These are phyloP conservation scores for Acacia melanoxylon DNA, from an alignment of 306 rosid genomes.

Conservation along the genomic window DNA sequence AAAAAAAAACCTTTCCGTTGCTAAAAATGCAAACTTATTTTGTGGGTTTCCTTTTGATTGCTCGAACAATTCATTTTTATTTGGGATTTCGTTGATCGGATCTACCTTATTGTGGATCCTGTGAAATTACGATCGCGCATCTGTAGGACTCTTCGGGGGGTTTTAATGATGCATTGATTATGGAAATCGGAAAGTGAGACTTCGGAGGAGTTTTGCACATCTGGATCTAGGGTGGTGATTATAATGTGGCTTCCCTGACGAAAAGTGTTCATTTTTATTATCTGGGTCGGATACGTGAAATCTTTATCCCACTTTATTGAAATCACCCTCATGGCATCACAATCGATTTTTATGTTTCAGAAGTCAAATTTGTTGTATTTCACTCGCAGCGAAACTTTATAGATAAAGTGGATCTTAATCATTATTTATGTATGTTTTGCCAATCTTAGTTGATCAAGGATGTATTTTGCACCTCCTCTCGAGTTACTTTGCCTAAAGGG, in stretches of 20 bases:
- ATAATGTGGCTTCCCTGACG: neutral
- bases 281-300: neutral
- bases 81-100: constrained; percentile 7
- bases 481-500: neutral
- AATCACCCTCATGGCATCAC: neutral
- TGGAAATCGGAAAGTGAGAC: constrained; percentile 8
- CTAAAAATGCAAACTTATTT: neutral
- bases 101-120: constrained; percentile 15
- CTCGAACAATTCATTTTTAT: neutral
- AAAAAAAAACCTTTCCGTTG: neutral
- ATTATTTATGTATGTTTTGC: neutral
- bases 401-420: neutral
- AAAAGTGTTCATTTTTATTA: neutral
- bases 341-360: neutral
- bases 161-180: neutral
- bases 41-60: neutral
- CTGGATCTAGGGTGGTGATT: constrained; percentile 3
- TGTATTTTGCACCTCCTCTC: neutral
- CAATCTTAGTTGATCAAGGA: neutral
- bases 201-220: neutral
- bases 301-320: neutral
- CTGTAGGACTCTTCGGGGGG: neutral
- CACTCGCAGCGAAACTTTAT: neutral
- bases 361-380: neutral
- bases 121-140: neutral